Evolutionary conservation across 108 stramenopile genomes (phyloP).

Genomic region (Epipyxis sp.): DNA sequence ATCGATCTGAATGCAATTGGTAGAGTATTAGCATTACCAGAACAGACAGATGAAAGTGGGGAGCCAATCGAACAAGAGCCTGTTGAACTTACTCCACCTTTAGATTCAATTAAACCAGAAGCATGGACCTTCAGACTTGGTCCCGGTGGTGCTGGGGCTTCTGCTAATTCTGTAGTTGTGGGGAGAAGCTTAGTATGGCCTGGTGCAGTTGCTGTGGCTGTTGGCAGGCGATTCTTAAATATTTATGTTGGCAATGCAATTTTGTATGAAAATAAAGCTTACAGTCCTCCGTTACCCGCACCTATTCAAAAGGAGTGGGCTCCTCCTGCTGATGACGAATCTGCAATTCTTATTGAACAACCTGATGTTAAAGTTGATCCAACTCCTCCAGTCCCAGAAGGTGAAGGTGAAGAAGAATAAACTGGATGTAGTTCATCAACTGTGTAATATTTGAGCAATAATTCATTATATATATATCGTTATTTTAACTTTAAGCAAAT

Average conservation of each 20-base stretch:
- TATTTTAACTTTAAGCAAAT: too few species aligned
- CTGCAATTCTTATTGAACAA: not conserved
- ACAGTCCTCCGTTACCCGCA: slow-evolving; percentile 50
- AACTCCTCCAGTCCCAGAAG: slow-evolving; percentile 11
- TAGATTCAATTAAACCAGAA: slow-evolving; percentile 49
- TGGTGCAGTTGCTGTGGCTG: slow-evolving; percentile 56
- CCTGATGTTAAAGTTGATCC: slow-evolving; percentile 27
- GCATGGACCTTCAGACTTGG: slow-evolving; percentile 48
- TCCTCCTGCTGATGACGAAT: slow-evolving; percentile 35
- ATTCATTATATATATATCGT: too few species aligned
- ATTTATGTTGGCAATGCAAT: slow-evolving; percentile 59
- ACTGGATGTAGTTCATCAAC: too few species aligned
- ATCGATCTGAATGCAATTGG: slow-evolving; percentile 54
- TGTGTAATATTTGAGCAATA: too few species aligned
- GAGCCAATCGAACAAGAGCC: slow-evolving; percentile 49
- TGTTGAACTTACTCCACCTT: slow-evolving; percentile 46
- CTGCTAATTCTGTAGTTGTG: slow-evolving; percentile 23
- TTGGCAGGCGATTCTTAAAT: slow-evolving; percentile 47
- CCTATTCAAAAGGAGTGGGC: slow-evolving; percentile 48
- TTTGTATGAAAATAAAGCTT: slow-evolving; percentile 35
- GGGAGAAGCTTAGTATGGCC: slow-evolving; percentile 44
- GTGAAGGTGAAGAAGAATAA: slow-evolving; percentile 5
- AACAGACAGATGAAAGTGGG: slow-evolving; percentile 50
- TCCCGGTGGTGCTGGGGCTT: slow-evolving; percentile 46
- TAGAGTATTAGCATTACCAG: slow-evolving; percentile 49